phyloP scores from a whole-genome alignment of 768 basidiomycete species.

The Boletus fagicola region DNA sequence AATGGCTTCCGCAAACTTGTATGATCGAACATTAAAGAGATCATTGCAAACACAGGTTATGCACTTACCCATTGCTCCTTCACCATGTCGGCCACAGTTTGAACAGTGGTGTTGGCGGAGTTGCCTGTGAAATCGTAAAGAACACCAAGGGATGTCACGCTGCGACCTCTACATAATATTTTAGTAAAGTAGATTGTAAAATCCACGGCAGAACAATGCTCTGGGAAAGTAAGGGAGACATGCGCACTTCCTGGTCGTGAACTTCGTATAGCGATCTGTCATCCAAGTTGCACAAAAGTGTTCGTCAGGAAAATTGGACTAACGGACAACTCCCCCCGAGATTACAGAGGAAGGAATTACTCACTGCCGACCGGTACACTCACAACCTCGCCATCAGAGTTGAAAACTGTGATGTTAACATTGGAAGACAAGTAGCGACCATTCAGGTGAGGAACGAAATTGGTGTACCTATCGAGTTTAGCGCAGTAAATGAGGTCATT shows the following conservation, averaged over 20 bases:
- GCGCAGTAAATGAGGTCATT: not conserved
- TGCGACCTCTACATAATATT: conserved; percentile 45
- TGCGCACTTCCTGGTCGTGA: conserved; percentile 67
- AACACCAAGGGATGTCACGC: conserved; percentile 78
- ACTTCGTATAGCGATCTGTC: conserved; percentile 62
- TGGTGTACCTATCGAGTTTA: conserved; percentile 45
- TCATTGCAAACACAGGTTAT: not conserved
- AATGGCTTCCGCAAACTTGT: conserved; percentile 75
- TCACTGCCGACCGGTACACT: conserved; percentile 47
- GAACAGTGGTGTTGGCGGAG: conserved; percentile 69
- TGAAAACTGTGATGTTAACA: conserved; percentile 73
- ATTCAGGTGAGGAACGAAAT: conserved; percentile 62
- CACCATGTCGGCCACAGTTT: conserved; percentile 70
- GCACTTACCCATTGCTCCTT: conserved; percentile 68
- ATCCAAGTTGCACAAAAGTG: conserved; percentile 29
- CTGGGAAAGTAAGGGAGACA: not conserved
- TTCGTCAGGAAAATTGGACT: conserved; percentile 25
- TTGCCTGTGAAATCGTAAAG: conserved; percentile 76
- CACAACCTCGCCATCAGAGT: conserved; percentile 35
- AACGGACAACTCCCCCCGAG: not conserved
- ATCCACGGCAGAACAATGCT: not conserved
- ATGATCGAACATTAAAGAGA: not conserved
- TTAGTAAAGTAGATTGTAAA: not conserved
- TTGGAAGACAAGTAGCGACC: conserved; percentile 84
- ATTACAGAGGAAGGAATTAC: conserved; percentile 4